Evolutionary conservation across 2,329 filamentous ascomycete species (phyloP), one percentile per base, ranked within the genome.

Genomic region (Aspergillus puulaauensis): DNA sequence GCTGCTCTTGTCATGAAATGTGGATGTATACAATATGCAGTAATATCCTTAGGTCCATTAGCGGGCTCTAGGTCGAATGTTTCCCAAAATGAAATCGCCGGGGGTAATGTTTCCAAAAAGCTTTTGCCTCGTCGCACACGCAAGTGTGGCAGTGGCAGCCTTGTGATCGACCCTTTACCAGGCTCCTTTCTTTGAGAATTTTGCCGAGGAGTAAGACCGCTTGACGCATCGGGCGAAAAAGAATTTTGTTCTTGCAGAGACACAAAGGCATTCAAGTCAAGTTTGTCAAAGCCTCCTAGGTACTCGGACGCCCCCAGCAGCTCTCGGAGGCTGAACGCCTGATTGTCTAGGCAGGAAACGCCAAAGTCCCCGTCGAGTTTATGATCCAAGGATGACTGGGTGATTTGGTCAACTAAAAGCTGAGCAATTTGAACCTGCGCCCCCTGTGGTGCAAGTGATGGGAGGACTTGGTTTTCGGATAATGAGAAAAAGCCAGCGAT

Each of bases 11-110:
- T 67, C 12, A 83, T 65, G 35, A 77, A 73, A 27, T 77, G 74
- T 2, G 85, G 84, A 62, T 82, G 81, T 9, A 88, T 73, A 62
- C 82, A 84, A 65, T 84, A 84, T 1, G 80, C 76, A 21, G 80
- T 77, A n/a, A 87, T 70, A 64, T 86, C 78, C 66, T 87, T 87
- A 1, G 77, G 58, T 2, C 83, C 81, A 65, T 78, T 80, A 40
- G 78, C 77, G 35, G 85, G 85, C 41, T 81, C 80, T 9, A 88
- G 72, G 17, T 82, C 83, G 41, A 87, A 79, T 2, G 82, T 78
- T 61, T 87, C 84, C 85, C 85, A 87, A 63, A 87, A 87, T 2
- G 77, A 72, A 49, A 86, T 67, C 4, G 83, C 81, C 8, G 84
- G 76, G 3, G 84, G 81, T 14, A 86, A 74, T 50, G 85, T 72